Percentiles rank a stretch among this genome's conserved stretches.
Evolutionary conservation across 108 stramenopile genomes (phyloP).

Genomic region (Nitzschia putrida): DNA sequence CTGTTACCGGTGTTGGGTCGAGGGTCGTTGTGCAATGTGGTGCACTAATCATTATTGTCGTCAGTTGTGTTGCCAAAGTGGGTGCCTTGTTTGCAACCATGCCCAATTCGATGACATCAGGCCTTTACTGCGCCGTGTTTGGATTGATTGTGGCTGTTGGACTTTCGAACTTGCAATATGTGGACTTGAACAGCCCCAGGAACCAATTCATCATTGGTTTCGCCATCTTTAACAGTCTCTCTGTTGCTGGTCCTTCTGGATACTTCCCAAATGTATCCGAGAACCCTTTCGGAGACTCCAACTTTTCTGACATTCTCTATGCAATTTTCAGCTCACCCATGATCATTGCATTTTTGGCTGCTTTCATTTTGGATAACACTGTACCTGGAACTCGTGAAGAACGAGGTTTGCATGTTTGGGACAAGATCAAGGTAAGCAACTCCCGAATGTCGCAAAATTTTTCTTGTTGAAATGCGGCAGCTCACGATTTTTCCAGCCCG

Average conservation of each 20-base stretch:
- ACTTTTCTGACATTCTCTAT: slow-evolving; percentile 23
- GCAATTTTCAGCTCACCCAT: slow-evolving; percentile 38
- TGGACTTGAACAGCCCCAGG: slow-evolving; percentile 34
- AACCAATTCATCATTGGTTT: slow-evolving; percentile 46
- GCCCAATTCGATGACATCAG: slow-evolving; percentile 32
- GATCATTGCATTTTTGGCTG: slow-evolving; percentile 36
- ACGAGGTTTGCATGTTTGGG: slow-evolving; percentile 36
- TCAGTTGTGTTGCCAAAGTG: slow-evolving; percentile 32
- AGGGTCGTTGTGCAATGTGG: slow-evolving; percentile 41
- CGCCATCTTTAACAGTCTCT: slow-evolving; percentile 35
- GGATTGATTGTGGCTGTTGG: slow-evolving; percentile 44
- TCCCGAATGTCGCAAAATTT: neutral
- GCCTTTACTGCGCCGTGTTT: slow-evolving; percentile 37
- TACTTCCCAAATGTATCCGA: slow-evolving; percentile 22
- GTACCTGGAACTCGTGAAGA: slow-evolving; percentile 31
- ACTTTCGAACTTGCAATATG: slow-evolving; percentile 38
- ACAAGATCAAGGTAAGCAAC: slow-evolving; percentile 12
- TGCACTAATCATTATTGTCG: slow-evolving; percentile 34
- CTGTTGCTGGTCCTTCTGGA: slow-evolving; percentile 38
- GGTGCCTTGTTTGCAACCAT: slow-evolving; percentile 35
- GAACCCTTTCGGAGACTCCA: slow-evolving; percentile 33
- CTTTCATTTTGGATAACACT: slow-evolving; percentile 39
- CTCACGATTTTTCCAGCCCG: slow-evolving; percentile 13
- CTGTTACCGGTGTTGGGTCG: slow-evolving; percentile 38
- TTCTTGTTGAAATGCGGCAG: neutral